A percentile compares a stretch with the other conserved stretches of the same genome.
Conservation (phyloP, 352 stramenopile species). For the Globisporangium nagaii region DNA sequence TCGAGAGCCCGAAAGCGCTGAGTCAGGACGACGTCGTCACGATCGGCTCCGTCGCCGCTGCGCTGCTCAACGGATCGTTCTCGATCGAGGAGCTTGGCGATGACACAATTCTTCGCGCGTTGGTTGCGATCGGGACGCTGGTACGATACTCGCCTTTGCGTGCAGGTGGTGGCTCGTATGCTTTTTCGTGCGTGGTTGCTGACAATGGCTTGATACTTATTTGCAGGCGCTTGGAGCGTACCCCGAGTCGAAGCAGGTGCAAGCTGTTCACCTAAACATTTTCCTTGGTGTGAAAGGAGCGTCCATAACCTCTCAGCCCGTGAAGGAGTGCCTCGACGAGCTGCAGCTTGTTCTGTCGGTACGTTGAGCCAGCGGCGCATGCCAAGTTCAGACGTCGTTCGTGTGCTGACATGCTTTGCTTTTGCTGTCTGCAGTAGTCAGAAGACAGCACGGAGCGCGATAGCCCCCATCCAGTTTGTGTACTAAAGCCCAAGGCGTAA, state of each 20-base stretch:
- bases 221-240: conserved; percentile 33
- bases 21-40: conserved; percentile 44
- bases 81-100: conserved; percentile 66
- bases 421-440: background rate
- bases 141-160: conserved; percentile 24
- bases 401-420: background rate
- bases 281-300: conserved; percentile 46
- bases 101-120: conserved; percentile 60
- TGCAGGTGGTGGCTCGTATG: background rate
- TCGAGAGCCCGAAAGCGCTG: conserved; percentile 24
- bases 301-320: conserved; percentile 28
- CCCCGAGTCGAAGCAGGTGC: conserved; percentile 37
- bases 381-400: background rate
- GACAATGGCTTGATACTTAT: background rate
- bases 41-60: conserved; percentile 40
- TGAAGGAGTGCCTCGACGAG: conserved; percentile 56
- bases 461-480: background rate
- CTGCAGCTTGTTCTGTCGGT: conserved; percentile 30
- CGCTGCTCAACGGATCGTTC: conserved; percentile 43
- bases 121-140: conserved; percentile 64
- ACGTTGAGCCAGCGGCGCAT: background rate
- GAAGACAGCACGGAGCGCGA: background rate
- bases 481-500: background rate
- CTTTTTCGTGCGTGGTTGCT: background rate
- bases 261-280: conserved; percentile 41